Base-by-base conservation (phyloP, 306 rosid genomes). In the Begonia loranthoides region DNA sequence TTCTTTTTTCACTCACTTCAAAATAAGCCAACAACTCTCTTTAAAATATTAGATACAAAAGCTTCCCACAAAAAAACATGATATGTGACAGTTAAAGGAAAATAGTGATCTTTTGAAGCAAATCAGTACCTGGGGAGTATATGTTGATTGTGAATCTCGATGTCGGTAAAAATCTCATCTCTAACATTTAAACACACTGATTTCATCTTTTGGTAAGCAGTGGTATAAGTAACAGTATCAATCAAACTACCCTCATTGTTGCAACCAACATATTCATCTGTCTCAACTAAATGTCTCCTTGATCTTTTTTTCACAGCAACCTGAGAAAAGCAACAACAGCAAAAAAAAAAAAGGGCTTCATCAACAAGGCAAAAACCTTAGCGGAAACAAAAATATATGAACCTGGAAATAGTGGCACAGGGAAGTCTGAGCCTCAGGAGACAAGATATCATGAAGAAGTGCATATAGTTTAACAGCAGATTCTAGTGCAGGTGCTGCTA, bases 361-460 rank as follows among this genome's bases (percentile, higher is more conserved):
- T 19, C 22, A 19, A 19, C 36, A 4, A 28, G 36, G 9, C 36
- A 28, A 1, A 28, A 28, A 4, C 9, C 36, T 28, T 28, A 46
- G 46, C 3, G 60, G 24, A 66, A 12, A 11, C 33, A 11, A 34
- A 68, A 24, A 72, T 61, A 47, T 58, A 34, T 72, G 44, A 66
- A 90, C 99, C 99, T 90, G 99, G 75, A 92, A 92, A 73, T 86
- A 75, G 41, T 86, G 99, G 70, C 99, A 92, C 55, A 92, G 63
- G 17, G 93, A 66, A 60, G 77, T 86, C 68, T 92, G 99, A 24
- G 82, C 82, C 93, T 92, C 99, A 0, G 99, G 96, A 66, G 99
- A 83, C 64, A 92, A 74, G 61, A 92, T 66, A 65, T 92, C 99
- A 15, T 86, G 94, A 70, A 92, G 96, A 66, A 86, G 88, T 49